Conservation (phyloP, 2,329 filamentous ascomycete species). For the Gnomoniopsis sp. region DNA sequence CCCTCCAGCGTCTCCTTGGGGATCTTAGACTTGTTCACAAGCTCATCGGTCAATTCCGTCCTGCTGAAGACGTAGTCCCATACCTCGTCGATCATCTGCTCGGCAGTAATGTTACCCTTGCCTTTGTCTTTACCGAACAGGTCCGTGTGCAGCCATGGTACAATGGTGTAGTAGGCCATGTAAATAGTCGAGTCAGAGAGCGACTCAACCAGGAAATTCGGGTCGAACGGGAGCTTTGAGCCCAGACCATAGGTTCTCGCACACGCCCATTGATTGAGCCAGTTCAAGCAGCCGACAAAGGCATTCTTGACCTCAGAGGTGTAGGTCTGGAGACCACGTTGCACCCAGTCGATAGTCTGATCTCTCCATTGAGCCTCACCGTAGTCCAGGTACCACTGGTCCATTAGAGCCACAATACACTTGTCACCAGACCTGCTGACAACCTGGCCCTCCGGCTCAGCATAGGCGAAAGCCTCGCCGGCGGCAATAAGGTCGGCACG, state of each 20-base stretch:
- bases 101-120: conserved; percentile 64
- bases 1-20: conserved; percentile 68
- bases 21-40: conserved; percentile 66
- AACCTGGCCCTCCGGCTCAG: conserved; percentile 87
- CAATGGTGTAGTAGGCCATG: conserved; percentile 74
- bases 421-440: conserved; percentile 87
- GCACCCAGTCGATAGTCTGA: conserved; percentile 68
- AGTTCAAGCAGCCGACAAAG: conserved; percentile 82
- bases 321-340: conserved; percentile 75
- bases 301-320: conserved; percentile 71
- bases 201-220: conserved; percentile 85
- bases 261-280: conserved; percentile 96
- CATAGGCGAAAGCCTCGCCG: conserved; percentile 83
- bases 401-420: conserved; percentile 87
- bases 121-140: conserved; percentile 77
- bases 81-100: conserved; percentile 91
- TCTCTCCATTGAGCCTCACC: conserved; percentile 86
- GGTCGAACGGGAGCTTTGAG: conserved; percentile 92
- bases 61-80: conserved; percentile 95
- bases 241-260: conserved; percentile 88
- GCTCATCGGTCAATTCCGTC: conserved; percentile 63
- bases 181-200: conserved; percentile 92
- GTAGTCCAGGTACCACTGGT: conserved; percentile 98
- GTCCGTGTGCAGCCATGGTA: conserved; percentile 71
- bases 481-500: conserved; percentile 72